Evolutionary conservation across 208 protist genomes (phyloP).

Genomic region (Trypanosoma brucei): DNA sequence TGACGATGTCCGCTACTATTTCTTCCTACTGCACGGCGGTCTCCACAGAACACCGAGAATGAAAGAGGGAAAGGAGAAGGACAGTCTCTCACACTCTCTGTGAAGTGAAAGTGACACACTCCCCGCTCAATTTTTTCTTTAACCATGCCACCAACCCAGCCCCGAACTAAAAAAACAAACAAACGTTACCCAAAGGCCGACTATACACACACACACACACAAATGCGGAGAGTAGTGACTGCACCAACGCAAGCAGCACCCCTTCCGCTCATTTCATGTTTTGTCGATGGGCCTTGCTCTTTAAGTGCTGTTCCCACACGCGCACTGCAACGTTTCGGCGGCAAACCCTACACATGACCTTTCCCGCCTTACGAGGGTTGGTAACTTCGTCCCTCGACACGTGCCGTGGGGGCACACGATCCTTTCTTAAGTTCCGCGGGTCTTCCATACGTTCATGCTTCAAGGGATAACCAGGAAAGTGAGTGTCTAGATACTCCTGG

Average conservation of each 20-base stretch:
- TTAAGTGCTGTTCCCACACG: constrained; percentile 45
- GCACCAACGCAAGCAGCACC: neutral
- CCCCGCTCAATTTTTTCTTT: no score
- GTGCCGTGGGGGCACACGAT: constrained; percentile 52
- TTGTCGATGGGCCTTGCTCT: constrained; percentile 25
- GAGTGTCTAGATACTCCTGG: constrained; percentile 37
- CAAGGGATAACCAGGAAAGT: constrained; percentile 67
- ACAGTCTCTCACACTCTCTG: no score
- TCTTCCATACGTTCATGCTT: constrained; percentile 80
- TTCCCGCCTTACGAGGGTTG: constrained; percentile 9
- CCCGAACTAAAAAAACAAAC: no score
- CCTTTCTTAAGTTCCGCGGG: constrained; percentile 39
- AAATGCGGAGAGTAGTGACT: neutral
- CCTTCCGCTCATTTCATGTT: neutral
- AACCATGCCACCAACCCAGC: no score
- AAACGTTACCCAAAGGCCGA: no score
- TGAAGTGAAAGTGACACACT: no score
- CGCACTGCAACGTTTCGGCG: constrained; percentile 40
- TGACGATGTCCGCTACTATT: neutral
- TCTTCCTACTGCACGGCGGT: no score
- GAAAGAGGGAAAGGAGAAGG: no score
- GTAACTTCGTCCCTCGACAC: constrained; percentile 17
- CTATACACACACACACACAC: no score
- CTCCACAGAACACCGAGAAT: no score
- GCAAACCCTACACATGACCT: constrained; percentile 74